Evolutionary conservation across 441 rosid genomes (phyloP), one percentile per base, ranked within the genome.

Genomic region (Pelargonium citronellum): DNA sequence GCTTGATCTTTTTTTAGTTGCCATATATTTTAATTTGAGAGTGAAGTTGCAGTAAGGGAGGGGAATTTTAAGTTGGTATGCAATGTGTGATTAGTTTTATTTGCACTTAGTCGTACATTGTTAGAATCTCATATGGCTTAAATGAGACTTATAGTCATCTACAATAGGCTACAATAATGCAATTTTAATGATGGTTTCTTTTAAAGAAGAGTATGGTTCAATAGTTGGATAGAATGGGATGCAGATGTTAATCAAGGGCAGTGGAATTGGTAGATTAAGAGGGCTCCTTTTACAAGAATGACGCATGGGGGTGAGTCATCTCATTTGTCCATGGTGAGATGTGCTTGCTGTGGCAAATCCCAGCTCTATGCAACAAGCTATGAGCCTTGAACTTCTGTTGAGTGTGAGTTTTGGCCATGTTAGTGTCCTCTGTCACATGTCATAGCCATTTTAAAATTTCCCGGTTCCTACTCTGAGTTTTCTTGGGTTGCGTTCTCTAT

Each of bases 401-500:
- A 27, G n/a, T 8, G 12, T 0, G 30, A 60, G n/a, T 3, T 24
- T 4, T 60, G n/a, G 64, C 64, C 10, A 60, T n/a, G 53, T 9
- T 10, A 20, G 64, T 22, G 17, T 58, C 27, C 24, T 58, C 11
- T 20, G 37, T 60, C 60, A 53, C 64, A 24, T 60, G 64, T 37
- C n/a, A 5, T 24, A 60, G 64, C 37, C 20, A 62, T 27, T 62
- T 22, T 22, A 34, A 24, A 10, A 27, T 12, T 11, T 24, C 16
- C 16, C 11, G n/a, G 65, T 24, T 20, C 4, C 65, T 61, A 24
- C 65, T 61, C 7, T 61, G 39, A 24, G 67, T 5, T 57, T 46
- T 22, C 22, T 24, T 46, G 27, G 15, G 62, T 57, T 57, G 69
- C n/a, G 20, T 53, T 74, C 20, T 71, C 60, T 71, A 30, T 10